Evolutionary conservation across 306 rosid species (phyloP).

Genomic region (Prunus campanulata): DNA sequence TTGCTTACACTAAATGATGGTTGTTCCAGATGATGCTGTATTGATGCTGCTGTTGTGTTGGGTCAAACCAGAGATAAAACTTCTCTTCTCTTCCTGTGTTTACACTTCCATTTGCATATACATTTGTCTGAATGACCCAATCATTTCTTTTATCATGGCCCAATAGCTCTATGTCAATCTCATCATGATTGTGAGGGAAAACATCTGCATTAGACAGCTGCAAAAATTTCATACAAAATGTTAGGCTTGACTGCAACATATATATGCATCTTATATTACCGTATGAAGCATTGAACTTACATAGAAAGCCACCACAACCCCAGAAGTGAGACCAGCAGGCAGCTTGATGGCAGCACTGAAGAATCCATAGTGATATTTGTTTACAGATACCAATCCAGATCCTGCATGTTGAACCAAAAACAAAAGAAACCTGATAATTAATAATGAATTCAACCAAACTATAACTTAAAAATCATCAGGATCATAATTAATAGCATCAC

Average conservation of each 20-base stretch:
- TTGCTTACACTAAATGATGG: constrained; percentile 74
- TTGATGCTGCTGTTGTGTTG: constrained; percentile 66
- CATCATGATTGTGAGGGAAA: constrained; percentile 83
- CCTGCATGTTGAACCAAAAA: constrained; percentile 39
- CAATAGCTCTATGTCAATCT: constrained; percentile 84
- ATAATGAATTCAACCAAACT: background rate
- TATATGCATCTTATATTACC: background rate
- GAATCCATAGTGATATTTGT: constrained; percentile 72
- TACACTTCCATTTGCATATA: constrained; percentile 88
- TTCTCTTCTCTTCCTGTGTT: constrained; percentile 96
- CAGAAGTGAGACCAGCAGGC: constrained; percentile 82
- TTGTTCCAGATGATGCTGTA: constrained; percentile 92
- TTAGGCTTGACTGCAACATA: background rate
- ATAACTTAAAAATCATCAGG: background rate
- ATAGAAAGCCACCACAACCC: constrained; percentile 93
- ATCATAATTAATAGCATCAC: background rate
- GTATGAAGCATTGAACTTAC: constrained; percentile 42
- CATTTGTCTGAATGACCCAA: constrained; percentile 86
- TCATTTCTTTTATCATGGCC: constrained; percentile 88
- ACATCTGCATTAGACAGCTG: constrained; percentile 91
- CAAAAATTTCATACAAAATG: constrained; percentile 5
- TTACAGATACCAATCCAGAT: constrained; percentile 66
- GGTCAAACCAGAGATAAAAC: constrained; percentile 94
- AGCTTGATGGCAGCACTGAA: constrained; percentile 94
- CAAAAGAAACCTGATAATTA: background rate